phyloP scores from a whole-genome alignment of 805 yeast genomes.

The Candida taoyuanica region DNA sequence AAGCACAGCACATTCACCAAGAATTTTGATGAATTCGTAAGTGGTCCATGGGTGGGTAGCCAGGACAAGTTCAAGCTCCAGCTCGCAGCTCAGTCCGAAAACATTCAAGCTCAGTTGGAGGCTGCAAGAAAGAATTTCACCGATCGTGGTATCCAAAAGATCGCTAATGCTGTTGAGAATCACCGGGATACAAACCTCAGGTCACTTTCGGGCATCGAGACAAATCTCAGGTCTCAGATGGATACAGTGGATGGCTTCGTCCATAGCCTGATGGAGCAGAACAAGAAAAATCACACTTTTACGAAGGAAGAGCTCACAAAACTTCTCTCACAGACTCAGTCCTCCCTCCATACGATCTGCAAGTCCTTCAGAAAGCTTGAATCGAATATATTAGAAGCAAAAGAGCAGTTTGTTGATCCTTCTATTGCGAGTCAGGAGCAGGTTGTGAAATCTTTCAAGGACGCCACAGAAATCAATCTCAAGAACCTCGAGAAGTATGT shows the following conservation, averaged over 20 bases:
- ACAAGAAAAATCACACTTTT: constrained; percentile 4
- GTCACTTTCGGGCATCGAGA: no score
- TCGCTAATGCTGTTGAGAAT: constrained; percentile 16
- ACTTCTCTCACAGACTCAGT: constrained; percentile 12
- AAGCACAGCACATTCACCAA: constrained; percentile 15
- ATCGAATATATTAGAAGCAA: constrained; percentile 9
- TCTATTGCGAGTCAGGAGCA: constrained; percentile 9
- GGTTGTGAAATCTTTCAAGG: constrained; percentile 6
- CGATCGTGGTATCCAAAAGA: constrained; percentile 15
- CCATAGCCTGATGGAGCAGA: no score
- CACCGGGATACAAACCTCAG: no score
- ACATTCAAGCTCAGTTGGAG: constrained; percentile 1
- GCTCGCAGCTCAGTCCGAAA: constrained; percentile 1
- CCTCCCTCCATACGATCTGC: constrained; percentile 14
- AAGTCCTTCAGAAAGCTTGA: constrained; percentile 11
- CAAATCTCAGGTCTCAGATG: no score
- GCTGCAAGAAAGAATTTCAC: constrained; percentile 14
- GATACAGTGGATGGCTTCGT: no score
- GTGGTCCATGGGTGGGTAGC: constrained; percentile 15
- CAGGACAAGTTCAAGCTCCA: constrained; percentile 15
- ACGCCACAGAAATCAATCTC: constrained; percentile 6
- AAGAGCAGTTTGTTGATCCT: constrained; percentile 19
- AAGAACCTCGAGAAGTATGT: constrained; percentile 5
- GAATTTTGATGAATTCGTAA: constrained; percentile 13
- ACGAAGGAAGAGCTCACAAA: constrained; percentile 13